phyloP scores from a whole-genome alignment of 352 stramenopile genomes.

The Lagenidium giganteum region DNA sequence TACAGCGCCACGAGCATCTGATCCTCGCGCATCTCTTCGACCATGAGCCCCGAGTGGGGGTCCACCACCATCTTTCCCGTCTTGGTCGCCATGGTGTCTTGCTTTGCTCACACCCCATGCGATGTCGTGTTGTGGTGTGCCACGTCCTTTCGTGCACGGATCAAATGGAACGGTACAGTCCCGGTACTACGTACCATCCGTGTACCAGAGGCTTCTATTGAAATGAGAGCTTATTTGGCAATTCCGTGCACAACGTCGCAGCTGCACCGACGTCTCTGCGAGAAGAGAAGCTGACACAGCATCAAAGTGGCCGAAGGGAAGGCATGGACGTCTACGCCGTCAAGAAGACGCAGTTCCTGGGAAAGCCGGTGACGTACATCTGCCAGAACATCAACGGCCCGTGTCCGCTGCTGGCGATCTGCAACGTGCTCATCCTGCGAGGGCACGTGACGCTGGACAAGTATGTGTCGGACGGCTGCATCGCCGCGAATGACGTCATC shows the following conservation, averaged over 20 bases:
- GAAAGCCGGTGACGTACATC: constrained; percentile 82
- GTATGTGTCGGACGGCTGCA: constrained; percentile 38
- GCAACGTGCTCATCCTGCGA: constrained; percentile 94
- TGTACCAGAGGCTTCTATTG: too few relatives aligned
- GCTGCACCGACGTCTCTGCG: too few relatives aligned
- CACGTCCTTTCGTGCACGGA: too few relatives aligned
- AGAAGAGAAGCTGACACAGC: too few relatives aligned
- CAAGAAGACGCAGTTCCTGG: constrained; percentile 77
- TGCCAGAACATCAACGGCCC: constrained; percentile 98
- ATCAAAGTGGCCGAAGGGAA: neutral
- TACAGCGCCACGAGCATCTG: constrained; percentile 58
- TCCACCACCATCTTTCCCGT: constrained; percentile 57
- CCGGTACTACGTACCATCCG: too few relatives aligned
- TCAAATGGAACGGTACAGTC: too few relatives aligned
- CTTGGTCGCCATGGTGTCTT: constrained; percentile 37
- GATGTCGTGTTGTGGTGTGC: too few relatives aligned
- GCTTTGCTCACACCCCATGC: neutral
- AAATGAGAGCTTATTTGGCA: too few relatives aligned
- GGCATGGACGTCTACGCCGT: constrained; percentile 68
- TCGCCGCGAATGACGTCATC: constrained; percentile 89
- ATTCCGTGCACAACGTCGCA: too few relatives aligned
- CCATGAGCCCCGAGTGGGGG: constrained; percentile 45
- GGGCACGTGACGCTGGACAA: constrained; percentile 82
- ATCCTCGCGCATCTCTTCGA: constrained; percentile 66
- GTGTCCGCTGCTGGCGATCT: constrained; percentile 95